These are phyloP conservation scores for Apiotrichum mycotoxinovorans DNA, from an alignment of 1,284 basidiomycete genomes.

Conservation along the genomic window DNA sequence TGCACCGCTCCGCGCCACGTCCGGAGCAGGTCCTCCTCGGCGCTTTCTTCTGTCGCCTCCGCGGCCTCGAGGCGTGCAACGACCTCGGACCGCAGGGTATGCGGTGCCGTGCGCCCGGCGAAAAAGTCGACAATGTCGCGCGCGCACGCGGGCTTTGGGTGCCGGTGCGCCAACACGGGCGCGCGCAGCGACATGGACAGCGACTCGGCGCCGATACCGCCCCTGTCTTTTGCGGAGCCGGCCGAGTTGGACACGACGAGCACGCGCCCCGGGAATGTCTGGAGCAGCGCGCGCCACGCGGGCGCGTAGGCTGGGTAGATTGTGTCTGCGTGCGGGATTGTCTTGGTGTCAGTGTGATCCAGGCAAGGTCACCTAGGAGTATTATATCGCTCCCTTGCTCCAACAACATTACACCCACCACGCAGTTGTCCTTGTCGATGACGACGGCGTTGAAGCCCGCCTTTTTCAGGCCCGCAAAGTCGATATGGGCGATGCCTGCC, in stretches of 20 bases:
- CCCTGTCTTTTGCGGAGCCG: slow-evolving; percentile 73
- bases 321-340: slow-evolving; percentile 66
- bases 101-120: slow-evolving; percentile 28
- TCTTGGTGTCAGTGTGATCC: slow-evolving; percentile 54
- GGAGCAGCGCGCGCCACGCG: slow-evolving; percentile 72
- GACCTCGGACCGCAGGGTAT: neutral
- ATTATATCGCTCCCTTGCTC: no score
- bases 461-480: slow-evolving; percentile 71
- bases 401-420: no score
- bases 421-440: slow-evolving; percentile 96
- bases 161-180: slow-evolving; percentile 74
- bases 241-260: slow-evolving; percentile 93
- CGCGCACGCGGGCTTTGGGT: slow-evolving; percentile 77
- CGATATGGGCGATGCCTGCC: slow-evolving; percentile 79
- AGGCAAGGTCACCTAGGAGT: no score
- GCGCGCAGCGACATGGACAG: slow-evolving; percentile 71
- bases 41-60: slow-evolving; percentile 27
- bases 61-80: slow-evolving; percentile 4
- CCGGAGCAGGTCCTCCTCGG: slow-evolving; percentile 23
- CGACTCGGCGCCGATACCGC: slow-evolving; percentile 78
- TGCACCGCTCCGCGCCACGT: slow-evolving; percentile 30
- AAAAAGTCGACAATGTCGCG: slow-evolving; percentile 63
- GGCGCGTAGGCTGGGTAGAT: slow-evolving; percentile 71
- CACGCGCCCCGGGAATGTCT: slow-evolving; percentile 74
- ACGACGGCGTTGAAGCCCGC: slow-evolving; percentile 83